Base-by-base conservation (phyloP, 1,139 yeast species). In the Sugiyamaella xylanicola region DNA sequence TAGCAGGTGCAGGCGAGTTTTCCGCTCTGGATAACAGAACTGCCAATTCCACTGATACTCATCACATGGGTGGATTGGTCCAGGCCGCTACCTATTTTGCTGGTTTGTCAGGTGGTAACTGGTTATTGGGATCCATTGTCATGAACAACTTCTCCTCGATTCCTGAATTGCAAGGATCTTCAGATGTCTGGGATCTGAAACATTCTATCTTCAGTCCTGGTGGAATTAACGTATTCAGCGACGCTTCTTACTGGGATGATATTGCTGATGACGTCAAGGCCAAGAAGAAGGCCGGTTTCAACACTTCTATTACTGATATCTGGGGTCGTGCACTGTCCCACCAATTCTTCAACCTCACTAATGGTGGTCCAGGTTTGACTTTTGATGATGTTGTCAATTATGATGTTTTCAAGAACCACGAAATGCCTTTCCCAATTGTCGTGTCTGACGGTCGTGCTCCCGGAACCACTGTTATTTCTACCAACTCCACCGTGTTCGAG, bases 311-410 rank as follows among this genome's bases (percentile, higher is more conserved):
- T 55, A 90, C 97, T n/a, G 97, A 91, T 74, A 81, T 87, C 59
- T 92, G 97, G 97, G 96, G 96, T 32, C 79, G 96, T 67, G 91
- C 92, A 1, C 76, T 92, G 51, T 81, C 95, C 0, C 81, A 85
- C 66, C 95, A 89, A 72, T 86, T 86, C 68, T 84, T 91, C 60
- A 75, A 76, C 55, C 74, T 76, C 51, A 69, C 78, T 37, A 79
- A 82, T 60, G 82, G 81, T 55, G 92, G 92, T 57, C 87, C 82
- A 2, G 83, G 81, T 1, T 74, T 86, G 65, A 82, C 91, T 1
- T 87, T 86, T 79, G 78, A 86, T 13, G 82, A 84, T 53, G 71
- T 87, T 51, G 79, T 83, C 66, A 79, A 80, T 53, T 75, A 77
- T 61, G 80, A 78, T 8, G 66, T 65, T 16, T 91, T 90, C 74